phyloP scores from a whole-genome alignment of 2,329 filamentous ascomycete species.

The Chaetomium sp. region DNA sequence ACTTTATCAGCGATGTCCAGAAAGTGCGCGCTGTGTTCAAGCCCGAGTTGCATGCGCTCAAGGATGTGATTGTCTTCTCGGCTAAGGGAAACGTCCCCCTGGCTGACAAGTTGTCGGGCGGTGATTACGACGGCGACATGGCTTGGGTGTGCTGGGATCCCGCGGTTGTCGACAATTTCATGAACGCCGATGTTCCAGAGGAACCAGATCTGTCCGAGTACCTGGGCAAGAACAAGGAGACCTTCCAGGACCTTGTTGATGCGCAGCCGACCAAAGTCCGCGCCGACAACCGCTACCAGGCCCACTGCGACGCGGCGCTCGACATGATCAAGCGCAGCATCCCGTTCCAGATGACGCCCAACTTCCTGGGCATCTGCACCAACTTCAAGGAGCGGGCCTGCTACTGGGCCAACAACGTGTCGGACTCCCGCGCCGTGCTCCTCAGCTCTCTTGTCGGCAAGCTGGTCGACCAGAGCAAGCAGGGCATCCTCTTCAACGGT shows the following conservation, averaged over 20 bases:
- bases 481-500: slow-evolving; percentile 44
- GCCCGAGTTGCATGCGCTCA: slow-evolving; percentile 58
- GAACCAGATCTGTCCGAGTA: slow-evolving; percentile 41
- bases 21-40: slow-evolving; percentile 54
- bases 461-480: slow-evolving; percentile 53
- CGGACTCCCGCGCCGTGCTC: slow-evolving; percentile 35
- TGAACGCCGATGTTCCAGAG: slow-evolving; percentile 48
- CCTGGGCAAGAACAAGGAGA: slow-evolving; percentile 43
- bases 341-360: slow-evolving; percentile 49
- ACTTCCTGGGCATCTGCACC: slow-evolving; percentile 58
- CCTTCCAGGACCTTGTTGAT: slow-evolving; percentile 38
- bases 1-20: slow-evolving; percentile 67
- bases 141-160: slow-evolving; percentile 73
- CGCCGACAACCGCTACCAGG: background rate
- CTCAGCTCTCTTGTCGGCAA: slow-evolving; percentile 47
- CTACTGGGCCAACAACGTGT: slow-evolving; percentile 51
- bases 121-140: slow-evolving; percentile 76
- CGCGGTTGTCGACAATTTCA: slow-evolving; percentile 58
- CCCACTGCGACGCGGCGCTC: slow-evolving; percentile 26
- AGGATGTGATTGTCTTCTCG: slow-evolving; percentile 76
- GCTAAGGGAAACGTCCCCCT: slow-evolving; percentile 54
- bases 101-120: slow-evolving; percentile 66
- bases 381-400: slow-evolving; percentile 56
- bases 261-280: background rate
- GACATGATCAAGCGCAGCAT: slow-evolving; percentile 50